A percentile compares a stretch with the other conserved stretches of the same genome.
Conservation (phyloP, 176 grass and related monocot species). For the Cocos nucifera region DNA sequence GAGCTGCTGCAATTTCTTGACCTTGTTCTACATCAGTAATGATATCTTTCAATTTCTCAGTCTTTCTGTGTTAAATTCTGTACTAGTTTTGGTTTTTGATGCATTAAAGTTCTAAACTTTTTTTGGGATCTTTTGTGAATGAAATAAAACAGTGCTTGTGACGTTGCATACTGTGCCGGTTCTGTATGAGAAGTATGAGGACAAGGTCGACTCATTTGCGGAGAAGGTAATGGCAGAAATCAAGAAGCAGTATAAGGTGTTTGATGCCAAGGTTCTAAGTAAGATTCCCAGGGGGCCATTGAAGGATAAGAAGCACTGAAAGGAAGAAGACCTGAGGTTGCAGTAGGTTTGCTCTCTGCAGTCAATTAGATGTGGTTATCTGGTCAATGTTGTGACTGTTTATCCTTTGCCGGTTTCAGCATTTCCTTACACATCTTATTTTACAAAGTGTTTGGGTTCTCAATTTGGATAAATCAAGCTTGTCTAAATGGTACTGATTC, state of each 20-base stretch:
- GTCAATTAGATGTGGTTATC: no score
- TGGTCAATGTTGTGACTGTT: no score
- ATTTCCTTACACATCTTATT: no score
- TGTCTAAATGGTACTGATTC: no score
- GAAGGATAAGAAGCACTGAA: background rate
- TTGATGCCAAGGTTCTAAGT: slow-evolving; percentile 1
- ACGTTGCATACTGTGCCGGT: background rate
- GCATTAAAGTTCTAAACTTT: background rate
- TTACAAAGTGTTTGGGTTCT: no score
- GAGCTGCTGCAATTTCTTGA: slow-evolving; percentile 11
- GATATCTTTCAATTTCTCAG: no score
- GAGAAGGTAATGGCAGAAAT: slow-evolving; percentile 11
- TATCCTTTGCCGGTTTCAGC: no score
- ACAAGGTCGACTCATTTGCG: background rate
- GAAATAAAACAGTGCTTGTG: background rate
- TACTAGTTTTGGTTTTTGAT: no score
- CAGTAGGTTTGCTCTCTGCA: no score
- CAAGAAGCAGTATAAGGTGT: slow-evolving; percentile 12
- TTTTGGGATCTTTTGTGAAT: background rate
- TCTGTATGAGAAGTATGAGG: slow-evolving; percentile 12
- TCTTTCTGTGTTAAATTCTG: no score
- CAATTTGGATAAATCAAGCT: no score
- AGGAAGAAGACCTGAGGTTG: no score
- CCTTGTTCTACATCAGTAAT: slow-evolving; percentile 9
- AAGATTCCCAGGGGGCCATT: slow-evolving; percentile 1